These are phyloP conservation scores for Coemansia sp. DNA, from an alignment of 192 early-diverging fungal species.

Conservation along the genomic window DNA sequence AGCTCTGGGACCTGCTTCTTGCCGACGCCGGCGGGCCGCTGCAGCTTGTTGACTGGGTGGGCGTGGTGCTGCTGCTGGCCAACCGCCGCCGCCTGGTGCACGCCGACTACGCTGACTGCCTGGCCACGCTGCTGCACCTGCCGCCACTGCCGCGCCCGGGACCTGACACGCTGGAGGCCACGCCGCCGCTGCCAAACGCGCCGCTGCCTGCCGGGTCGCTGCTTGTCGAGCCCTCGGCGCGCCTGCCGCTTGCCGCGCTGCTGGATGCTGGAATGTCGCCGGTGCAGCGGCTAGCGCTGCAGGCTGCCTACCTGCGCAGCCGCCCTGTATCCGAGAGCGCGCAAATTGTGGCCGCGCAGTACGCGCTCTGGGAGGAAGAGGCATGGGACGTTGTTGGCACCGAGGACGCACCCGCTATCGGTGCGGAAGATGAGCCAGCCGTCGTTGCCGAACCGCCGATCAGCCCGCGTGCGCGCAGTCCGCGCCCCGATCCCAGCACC, in stretches of 20 bases:
- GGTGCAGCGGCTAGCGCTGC: slow-evolving; percentile 54
- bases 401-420: neutral
- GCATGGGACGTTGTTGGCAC: slow-evolving; percentile 22
- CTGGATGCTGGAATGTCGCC: slow-evolving; percentile 10
- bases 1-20: slow-evolving; percentile 92
- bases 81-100: slow-evolving; percentile 58
- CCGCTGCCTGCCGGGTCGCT: slow-evolving; percentile 12
- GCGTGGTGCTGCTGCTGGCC: slow-evolving; percentile 67
- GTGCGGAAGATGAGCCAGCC: too few species aligned
- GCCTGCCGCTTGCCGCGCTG: slow-evolving; percentile 13
- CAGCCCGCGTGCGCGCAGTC: too few species aligned
- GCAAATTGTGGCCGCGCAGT: slow-evolving; percentile 56
- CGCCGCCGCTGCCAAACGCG: slow-evolving; percentile 24
- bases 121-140: slow-evolving; percentile 61
- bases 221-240: neutral
- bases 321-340: slow-evolving; percentile 53
- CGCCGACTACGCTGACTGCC: slow-evolving; percentile 61
- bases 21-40: slow-evolving; percentile 64
- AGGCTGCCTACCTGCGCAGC: slow-evolving; percentile 62
- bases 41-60: slow-evolving; percentile 78
- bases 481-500: too few species aligned
- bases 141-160: slow-evolving; percentile 52
- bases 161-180: slow-evolving; percentile 26
- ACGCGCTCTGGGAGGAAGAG: slow-evolving; percentile 47
- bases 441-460: too few species aligned